Evolutionary conservation across 2,329 filamentous ascomycete genomes (phyloP).

Genomic region (Apiospora saccharicola): DNA sequence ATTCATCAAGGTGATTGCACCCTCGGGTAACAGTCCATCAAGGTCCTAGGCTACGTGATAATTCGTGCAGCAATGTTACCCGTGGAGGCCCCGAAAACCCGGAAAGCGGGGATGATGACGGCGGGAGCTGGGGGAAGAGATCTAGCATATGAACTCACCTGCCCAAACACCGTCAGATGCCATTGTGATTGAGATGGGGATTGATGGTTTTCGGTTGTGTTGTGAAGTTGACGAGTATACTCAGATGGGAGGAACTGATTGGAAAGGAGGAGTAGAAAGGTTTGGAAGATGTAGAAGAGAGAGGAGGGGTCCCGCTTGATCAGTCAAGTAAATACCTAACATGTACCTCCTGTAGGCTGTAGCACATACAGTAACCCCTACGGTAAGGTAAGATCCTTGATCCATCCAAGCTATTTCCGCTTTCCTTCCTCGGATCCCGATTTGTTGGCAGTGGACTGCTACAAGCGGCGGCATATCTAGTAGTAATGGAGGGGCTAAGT

Average conservation of each 20-base stretch:
- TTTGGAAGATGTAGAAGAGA: constrained; percentile 7
- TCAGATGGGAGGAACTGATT: constrained; percentile 6
- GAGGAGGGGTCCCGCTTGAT: constrained; percentile 14
- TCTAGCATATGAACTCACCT: background rate
- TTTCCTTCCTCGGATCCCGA: constrained; percentile 8
- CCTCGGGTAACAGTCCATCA: constrained; percentile 49
- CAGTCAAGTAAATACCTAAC: constrained; percentile 14
- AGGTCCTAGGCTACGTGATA: constrained; percentile 47
- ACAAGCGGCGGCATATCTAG: constrained; percentile 3
- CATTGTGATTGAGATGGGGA: constrained; percentile 2
- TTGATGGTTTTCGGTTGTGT: constrained; percentile 5
- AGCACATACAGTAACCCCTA: background rate
- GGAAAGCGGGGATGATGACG: constrained; percentile 29
- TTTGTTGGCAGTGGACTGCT: constrained; percentile 10
- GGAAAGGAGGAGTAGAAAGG: constrained; percentile 18
- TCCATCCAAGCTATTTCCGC: constrained; percentile 12
- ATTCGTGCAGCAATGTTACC: constrained; percentile 69
- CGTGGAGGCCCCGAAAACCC: constrained; percentile 37
- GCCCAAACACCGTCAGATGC: constrained; percentile 18
- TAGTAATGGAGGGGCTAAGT: constrained; percentile 11
- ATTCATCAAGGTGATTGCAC: constrained; percentile 40
- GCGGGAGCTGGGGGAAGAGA: background rate
- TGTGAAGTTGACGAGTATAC: constrained; percentile 6
- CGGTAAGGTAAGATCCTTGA: constrained; percentile 1
- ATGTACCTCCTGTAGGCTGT: background rate